phyloP scores from a whole-genome alignment of 2,329 filamentous ascomycete species.

The Zalaria obscura region DNA sequence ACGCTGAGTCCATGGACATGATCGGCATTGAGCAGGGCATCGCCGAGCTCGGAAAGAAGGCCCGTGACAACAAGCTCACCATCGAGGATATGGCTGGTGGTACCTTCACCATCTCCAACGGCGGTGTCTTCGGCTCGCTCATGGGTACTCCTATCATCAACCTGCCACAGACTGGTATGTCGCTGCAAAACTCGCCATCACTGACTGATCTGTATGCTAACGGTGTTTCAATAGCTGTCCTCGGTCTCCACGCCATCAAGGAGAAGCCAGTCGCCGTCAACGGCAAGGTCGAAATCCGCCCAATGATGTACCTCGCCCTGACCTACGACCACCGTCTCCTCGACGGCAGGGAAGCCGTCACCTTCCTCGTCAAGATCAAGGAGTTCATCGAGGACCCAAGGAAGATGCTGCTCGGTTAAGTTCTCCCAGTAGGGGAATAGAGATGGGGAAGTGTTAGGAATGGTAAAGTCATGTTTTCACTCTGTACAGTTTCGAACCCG shows the following conservation, averaged over 20 bases:
- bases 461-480: too few relatives aligned
- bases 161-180: slow-evolving; percentile 56
- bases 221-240: slow-evolving; percentile 39
- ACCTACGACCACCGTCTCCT: slow-evolving; percentile 96
- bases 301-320: slow-evolving; percentile 98
- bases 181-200: too few relatives aligned
- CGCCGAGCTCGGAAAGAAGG: slow-evolving; percentile 92
- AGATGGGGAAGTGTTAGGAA: too few relatives aligned
- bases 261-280: slow-evolving; percentile 80
- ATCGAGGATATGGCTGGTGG: slow-evolving; percentile 99
- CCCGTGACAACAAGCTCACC: slow-evolving; percentile 87
- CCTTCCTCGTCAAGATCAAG: slow-evolving; percentile 94
- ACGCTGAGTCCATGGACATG: slow-evolving; percentile 78
- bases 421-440: too few relatives aligned
- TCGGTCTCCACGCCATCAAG: slow-evolving; percentile 93
- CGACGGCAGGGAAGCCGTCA: slow-evolving; percentile 88
- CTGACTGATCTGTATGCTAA: too few relatives aligned
- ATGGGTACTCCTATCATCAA: slow-evolving; percentile 99
- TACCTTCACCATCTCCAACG: slow-evolving; percentile 95
- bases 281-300: slow-evolving; percentile 86
- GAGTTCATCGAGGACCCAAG: slow-evolving; percentile 93
- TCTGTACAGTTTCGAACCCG: too few relatives aligned
- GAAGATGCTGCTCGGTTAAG: slow-evolving; percentile 59
- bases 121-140: slow-evolving; percentile 90
- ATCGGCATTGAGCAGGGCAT: slow-evolving; percentile 82